Evolutionary conservation across 2,329 filamentous ascomycete species (phyloP).

Genomic region (Zalaria obscura): DNA sequence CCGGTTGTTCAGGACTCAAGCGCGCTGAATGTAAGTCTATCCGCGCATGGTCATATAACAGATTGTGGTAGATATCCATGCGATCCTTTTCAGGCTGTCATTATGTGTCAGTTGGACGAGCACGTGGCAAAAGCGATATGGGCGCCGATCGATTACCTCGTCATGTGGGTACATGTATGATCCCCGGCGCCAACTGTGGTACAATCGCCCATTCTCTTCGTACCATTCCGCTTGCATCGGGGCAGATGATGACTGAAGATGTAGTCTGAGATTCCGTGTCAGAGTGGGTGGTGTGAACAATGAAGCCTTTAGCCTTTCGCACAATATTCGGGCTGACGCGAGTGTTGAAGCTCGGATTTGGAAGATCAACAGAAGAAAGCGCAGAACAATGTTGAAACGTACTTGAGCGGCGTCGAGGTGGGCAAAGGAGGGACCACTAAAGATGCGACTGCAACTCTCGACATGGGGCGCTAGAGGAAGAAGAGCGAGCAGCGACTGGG

Average conservation of each 20-base stretch:
- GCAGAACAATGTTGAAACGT: not conserved
- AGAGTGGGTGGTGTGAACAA: no score
- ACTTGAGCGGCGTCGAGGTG: not conserved
- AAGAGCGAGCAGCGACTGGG: no score
- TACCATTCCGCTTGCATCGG: conserved; percentile 7
- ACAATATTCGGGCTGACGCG: no score
- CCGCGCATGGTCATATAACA: conserved; percentile 6
- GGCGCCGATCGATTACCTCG: conserved; percentile 4
- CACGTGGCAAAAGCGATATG: not conserved
- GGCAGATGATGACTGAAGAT: not conserved
- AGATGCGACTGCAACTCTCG: conserved; percentile 7
- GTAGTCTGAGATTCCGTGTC: no score
- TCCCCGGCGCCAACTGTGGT: conserved; percentile 7
- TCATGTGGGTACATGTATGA: conserved; percentile 9
- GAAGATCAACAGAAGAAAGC: no score
- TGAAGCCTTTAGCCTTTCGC: no score
- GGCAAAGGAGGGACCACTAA: conserved; percentile 2
- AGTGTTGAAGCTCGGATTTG: no score
- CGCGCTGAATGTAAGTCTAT: conserved; percentile 4
- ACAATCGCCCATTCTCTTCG: conserved; percentile 8
- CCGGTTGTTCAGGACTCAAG: conserved; percentile 3
- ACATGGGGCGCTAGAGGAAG: conserved; percentile 1
- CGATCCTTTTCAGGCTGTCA: conserved; percentile 6
- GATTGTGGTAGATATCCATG: conserved; percentile 7
- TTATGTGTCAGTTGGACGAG: not conserved